Evolutionary conservation across 2,329 filamentous ascomycete genomes (phyloP).

Genomic region (Phialocephala sp.): DNA sequence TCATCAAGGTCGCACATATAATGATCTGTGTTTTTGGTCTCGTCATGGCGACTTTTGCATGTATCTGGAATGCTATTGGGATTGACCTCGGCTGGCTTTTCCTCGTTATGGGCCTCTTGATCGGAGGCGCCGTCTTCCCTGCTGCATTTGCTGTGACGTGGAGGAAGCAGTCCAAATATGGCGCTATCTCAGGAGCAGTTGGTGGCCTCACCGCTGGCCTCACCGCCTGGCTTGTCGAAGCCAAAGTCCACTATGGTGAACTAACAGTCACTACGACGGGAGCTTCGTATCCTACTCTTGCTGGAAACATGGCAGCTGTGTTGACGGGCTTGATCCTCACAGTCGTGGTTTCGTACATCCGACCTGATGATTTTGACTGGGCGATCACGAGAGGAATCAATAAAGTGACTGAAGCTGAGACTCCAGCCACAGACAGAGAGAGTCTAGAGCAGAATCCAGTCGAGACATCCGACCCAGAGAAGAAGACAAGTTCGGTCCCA

Average conservation of each 20-base stretch:
- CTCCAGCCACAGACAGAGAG: not conserved
- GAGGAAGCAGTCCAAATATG: slow-evolving; percentile 1
- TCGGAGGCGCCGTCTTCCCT: slow-evolving; percentile 5
- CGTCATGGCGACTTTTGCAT: not conserved
- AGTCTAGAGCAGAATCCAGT: not conserved
- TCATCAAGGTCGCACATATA: not conserved
- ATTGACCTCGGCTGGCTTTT: slow-evolving; percentile 8
- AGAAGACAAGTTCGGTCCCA: not conserved
- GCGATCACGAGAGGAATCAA: not conserved
- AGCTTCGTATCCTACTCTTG: not conserved
- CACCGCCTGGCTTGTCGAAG: not conserved
- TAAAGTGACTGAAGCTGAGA: not conserved
- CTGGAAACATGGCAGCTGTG: not conserved
- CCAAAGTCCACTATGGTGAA: slow-evolving; percentile 1
- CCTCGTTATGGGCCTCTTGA: slow-evolving; percentile 3
- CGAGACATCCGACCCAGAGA: not conserved
- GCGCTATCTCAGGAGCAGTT: not conserved
- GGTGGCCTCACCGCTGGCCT: not conserved
- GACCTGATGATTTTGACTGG: slow-evolving; percentile 3
- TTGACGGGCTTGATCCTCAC: not conserved
- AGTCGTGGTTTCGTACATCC: not conserved
- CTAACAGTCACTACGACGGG: not conserved
- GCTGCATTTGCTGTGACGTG: slow-evolving; percentile 1
- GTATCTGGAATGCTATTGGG: slow-evolving; percentile 2
- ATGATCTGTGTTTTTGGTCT: slow-evolving; percentile 4